These are phyloP conservation scores for Scheffersomyces amazonensis DNA, from an alignment of 805 yeast genomes.

Conservation along the genomic window DNA sequence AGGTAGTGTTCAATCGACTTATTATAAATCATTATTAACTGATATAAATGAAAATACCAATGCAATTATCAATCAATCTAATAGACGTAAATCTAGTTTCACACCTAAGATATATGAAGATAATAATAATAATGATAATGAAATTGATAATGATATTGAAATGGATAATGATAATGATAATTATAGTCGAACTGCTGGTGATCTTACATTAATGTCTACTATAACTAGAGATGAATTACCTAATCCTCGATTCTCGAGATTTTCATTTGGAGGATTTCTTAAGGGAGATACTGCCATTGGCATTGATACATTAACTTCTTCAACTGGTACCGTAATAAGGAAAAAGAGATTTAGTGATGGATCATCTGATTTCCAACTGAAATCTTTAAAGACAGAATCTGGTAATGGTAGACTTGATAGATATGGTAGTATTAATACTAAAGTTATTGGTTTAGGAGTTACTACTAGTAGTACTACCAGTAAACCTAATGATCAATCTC, in stretches of 20 bases:
- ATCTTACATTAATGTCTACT: not conserved
- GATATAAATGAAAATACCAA: conserved; percentile 17
- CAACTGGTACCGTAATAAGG: conserved; percentile 17
- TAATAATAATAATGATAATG: conserved; percentile 3
- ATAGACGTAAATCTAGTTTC: not conserved
- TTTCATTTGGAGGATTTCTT: conserved; percentile 39
- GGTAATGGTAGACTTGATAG: not conserved
- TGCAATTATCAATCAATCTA: too few species aligned
- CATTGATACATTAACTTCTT: conserved; percentile 8
- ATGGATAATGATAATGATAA: too few species aligned
- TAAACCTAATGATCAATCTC: not conserved
- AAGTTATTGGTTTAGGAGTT: not conserved
- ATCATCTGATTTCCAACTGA: not conserved
- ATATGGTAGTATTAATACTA: not conserved
- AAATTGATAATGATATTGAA: conserved; percentile 7
- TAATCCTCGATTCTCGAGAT: conserved; percentile 40
- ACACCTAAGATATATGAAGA: not conserved
- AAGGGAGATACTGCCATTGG: conserved; percentile 8
- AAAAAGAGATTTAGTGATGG: conserved; percentile 3
- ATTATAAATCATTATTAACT: conserved; percentile 19
- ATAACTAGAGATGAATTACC: conserved; percentile 21
- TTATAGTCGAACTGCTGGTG: too few species aligned
- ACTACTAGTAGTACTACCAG: not conserved
- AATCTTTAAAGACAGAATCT: not conserved
- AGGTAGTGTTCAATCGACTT: conserved; percentile 7